A percentile compares a stretch with the other conserved stretches of the same genome.
Evolutionary conservation across 1,139 yeast genomes (phyloP).

Genomic region (Kodamaea sp.): DNA sequence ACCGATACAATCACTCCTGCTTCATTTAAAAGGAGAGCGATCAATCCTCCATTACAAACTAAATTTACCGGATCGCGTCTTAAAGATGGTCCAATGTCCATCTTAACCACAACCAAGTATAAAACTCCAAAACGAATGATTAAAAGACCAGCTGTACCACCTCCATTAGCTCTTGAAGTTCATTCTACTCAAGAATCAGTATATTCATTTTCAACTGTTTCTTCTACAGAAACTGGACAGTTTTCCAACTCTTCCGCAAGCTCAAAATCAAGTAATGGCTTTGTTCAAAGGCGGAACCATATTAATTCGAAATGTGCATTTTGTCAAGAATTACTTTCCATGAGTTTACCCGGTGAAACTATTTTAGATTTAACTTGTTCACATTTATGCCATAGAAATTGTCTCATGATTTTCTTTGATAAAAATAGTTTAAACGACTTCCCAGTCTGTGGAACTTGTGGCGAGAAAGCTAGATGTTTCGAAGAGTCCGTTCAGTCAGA

Average conservation of each 20-base stretch:
- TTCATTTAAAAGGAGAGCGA: slow-evolving; percentile 4
- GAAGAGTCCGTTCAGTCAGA: slow-evolving; percentile 9
- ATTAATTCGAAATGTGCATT: slow-evolving; percentile 21
- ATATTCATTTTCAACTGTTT: slow-evolving; percentile 1
- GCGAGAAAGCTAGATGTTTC: slow-evolving; percentile 10
- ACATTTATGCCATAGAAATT: slow-evolving; percentile 30
- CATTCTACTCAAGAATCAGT: slow-evolving; percentile 2
- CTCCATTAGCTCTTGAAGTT: slow-evolving; percentile 1
- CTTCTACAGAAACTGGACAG: background rate
- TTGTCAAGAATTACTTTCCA: slow-evolving; percentile 24
- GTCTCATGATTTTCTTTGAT: slow-evolving; percentile 18
- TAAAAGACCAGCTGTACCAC: slow-evolving; percentile 4
- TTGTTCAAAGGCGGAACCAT: slow-evolving; percentile 1
- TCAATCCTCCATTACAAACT: background rate
- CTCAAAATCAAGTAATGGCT: background rate
- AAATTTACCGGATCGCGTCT: slow-evolving; percentile 1
- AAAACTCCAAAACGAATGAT: slow-evolving; percentile 8
- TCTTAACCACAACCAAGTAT: background rate
- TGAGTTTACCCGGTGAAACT: slow-evolving; percentile 19
- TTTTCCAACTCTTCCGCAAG: too few species aligned
- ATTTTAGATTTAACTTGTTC: slow-evolving; percentile 26
- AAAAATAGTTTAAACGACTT: slow-evolving; percentile 10
- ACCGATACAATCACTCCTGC: slow-evolving; percentile 4
- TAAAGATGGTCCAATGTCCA: background rate
- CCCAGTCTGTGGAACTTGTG: slow-evolving; percentile 12